Evolutionary conservation across 1,139 yeast genomes (phyloP), one percentile per base, ranked within the genome.

Genomic region (Magnusiomyces sp.): DNA sequence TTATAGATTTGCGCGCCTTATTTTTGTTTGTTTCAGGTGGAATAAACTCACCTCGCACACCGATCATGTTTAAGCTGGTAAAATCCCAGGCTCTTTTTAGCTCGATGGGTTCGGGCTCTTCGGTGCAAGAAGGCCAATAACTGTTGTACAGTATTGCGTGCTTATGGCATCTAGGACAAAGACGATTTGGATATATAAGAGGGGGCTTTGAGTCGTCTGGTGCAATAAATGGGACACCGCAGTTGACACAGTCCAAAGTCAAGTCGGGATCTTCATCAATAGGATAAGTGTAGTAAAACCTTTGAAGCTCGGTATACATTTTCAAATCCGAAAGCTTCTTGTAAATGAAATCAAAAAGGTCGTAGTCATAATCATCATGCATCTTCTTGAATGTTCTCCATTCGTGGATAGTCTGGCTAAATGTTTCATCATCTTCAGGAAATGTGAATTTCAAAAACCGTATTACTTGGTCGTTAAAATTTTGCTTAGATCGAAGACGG

Each of bases 111-210:
- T 50, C 56, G 2, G 48, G 53, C 32, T 50, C 50, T 2, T 47
- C 20, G 5, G 43, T 51, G 16, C 51, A 40, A 1, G 58, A 54
- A 2, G 69, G 69, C 69, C 69, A 65, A 37, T 47, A 54, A 5
- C 61, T 52, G 43, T 55, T 55, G 51, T 61, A 65, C 5, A 65
- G 46, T 2, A 55, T 43, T 5, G 61, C 60, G 40, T 64, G 68
- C n/a, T 68, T 57, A 45, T 60, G 59, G 46, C 69, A 65, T 27
- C 68, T 53, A 0, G 65, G 66, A 47, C 69, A 65, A 46, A 55
- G 52, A 31, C 53, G 48, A 13, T 48, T 40, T 1, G 50, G 53
- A 10, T 48, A 39, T 23, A 50, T 46, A 1, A 51, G 45, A 7
- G 53, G 53, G 1, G 54, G 50, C 2, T 42, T 48, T 33, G 49